Conservation (phyloP, 2,329 filamentous ascomycete species). For the Cladophialophora chaetospira region DNA sequence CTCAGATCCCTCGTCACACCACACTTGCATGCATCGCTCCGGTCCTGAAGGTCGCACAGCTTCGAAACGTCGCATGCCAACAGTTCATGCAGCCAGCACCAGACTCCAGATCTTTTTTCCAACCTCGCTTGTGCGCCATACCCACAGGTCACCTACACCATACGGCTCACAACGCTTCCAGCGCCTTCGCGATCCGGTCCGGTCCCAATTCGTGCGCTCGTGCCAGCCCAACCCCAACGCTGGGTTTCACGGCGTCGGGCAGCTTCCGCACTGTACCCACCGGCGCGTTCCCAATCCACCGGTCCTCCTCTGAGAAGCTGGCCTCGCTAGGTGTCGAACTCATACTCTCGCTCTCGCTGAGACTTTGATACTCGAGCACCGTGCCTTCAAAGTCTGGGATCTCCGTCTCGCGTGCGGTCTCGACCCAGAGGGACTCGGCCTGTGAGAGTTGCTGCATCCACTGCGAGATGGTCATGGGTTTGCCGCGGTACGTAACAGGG, state of each 20-base stretch:
- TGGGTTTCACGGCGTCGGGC: not conserved
- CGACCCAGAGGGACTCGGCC: slow-evolving; percentile 19
- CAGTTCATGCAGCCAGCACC: not conserved
- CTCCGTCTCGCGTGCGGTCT: slow-evolving; percentile 20
- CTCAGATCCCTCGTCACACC: slow-evolving; percentile 9
- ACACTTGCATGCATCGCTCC: slow-evolving; percentile 2
- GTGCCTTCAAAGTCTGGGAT: slow-evolving; percentile 30
- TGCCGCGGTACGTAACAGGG: slow-evolving; percentile 23
- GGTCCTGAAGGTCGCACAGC: not conserved
- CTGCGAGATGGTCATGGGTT: slow-evolving; percentile 23
- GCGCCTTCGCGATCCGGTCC: slow-evolving; percentile 11
- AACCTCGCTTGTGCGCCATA: not conserved
- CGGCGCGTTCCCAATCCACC: not conserved
- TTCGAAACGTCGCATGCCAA: not conserved
- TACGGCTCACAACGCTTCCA: slow-evolving; percentile 7
- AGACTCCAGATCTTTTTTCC: not conserved
- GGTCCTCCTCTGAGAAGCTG: slow-evolving; percentile 1
- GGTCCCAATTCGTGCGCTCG: slow-evolving; percentile 3
- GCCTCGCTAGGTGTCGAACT: slow-evolving; percentile 18
- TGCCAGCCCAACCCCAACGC: not conserved
- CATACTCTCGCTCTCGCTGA: slow-evolving; percentile 9
- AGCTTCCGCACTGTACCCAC: not conserved
- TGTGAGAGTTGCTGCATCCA: slow-evolving; percentile 18
- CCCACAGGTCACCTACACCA: not conserved
- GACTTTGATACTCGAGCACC: slow-evolving; percentile 18